These are phyloP conservation scores for Metschnikowia aberdeeniae DNA, from an alignment of 805 yeast genomes.

Conservation along the genomic window DNA sequence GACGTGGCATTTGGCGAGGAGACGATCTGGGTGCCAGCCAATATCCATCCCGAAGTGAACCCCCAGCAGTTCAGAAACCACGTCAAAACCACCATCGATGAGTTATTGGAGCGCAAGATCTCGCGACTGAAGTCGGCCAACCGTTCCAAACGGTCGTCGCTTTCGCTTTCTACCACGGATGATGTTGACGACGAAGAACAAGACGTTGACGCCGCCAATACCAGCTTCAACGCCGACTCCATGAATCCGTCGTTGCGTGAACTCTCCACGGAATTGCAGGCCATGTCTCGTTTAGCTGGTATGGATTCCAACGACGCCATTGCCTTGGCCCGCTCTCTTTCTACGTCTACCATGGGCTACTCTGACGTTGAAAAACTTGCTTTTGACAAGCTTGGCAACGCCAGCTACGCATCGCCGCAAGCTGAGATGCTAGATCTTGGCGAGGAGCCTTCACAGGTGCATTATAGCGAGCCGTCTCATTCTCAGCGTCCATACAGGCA, in stretches of 20 bases:
- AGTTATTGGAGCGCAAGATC: constrained; percentile 39
- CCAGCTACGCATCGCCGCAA: constrained; percentile 9
- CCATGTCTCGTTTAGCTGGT: constrained; percentile 72
- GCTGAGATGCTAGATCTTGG: constrained; percentile 15
- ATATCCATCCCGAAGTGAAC: constrained; percentile 88
- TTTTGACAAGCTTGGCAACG: constrained; percentile 29
- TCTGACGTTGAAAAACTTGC: constrained; percentile 47
- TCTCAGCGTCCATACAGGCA: too few species aligned
- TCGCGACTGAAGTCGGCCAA: constrained; percentile 13
- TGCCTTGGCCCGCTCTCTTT: constrained; percentile 74
- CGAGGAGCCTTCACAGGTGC: constrained; percentile 12
- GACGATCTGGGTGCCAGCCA: constrained; percentile 93
- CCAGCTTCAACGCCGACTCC: constrained; percentile 2
- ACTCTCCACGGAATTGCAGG: constrained; percentile 70
- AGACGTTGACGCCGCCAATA: not conserved
- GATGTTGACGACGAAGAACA: constrained; percentile 1
- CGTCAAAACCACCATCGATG: constrained; percentile 56
- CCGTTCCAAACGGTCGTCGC: constrained; percentile 17
- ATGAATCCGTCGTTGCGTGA: constrained; percentile 63
- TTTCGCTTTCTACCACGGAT: constrained; percentile 15
- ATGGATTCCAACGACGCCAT: constrained; percentile 77
- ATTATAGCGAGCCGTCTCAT: too few species aligned
- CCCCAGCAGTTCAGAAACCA: constrained; percentile 79
- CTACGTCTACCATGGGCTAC: constrained; percentile 62
- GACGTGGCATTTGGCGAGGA: constrained; percentile 20